Evolutionary conservation across 2,329 filamentous ascomycete species (phyloP), one percentile per base, ranked within the genome.

Genomic region (Trichoderma afroharzianum): DNA sequence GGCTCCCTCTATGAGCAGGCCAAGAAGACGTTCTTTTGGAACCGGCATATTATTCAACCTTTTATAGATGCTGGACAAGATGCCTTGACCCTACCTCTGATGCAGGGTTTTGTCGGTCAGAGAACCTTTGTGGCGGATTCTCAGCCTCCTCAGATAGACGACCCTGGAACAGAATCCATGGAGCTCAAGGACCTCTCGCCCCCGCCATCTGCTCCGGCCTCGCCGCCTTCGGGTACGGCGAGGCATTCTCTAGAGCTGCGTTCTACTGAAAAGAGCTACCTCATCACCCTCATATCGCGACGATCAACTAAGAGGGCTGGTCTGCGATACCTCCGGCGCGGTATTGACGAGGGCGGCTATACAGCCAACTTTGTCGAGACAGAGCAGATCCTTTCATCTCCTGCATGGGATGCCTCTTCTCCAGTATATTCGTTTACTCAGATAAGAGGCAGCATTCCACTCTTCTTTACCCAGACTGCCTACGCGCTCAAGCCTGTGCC

Each of bases 21-120:
- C 26, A 93, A 98, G 79, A 87, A 89, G 36, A 81, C 90, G 78
- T 98, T 92, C 81, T 98, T 98, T 80, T 99, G 96, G 95, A 99
- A 99, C 77, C 87, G 87, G 30, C 86, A 94, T 78, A 86, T 98
- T 15, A 83, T 93, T 30, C 82, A 87, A 32, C 91, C 92, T 0
- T 94, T 99, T 73, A 88, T 94, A 62, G 87, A 92, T 21, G 86
- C 88, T n/a, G 90, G 92, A 0, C 88, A 93, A 26, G 88, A 94
- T 76, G 84, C 85, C 0, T 87, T 97, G 68, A 86, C 92, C 1
- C 82, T 98, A 26, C 96, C 96, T 2, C 76, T 99, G 4, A 92
- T 99, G 82, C 96, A 98, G 81, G 96, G 96, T 0, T 99, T 98
- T 76, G 89, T 99, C 24, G 95, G 95, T 1, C 96, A 98, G 81